A percentile compares a stretch with the other conserved stretches of the same genome.
phyloP scores from a whole-genome alignment of 495 filamentous ascomycete genomes.

The Xylaria venustula region DNA sequence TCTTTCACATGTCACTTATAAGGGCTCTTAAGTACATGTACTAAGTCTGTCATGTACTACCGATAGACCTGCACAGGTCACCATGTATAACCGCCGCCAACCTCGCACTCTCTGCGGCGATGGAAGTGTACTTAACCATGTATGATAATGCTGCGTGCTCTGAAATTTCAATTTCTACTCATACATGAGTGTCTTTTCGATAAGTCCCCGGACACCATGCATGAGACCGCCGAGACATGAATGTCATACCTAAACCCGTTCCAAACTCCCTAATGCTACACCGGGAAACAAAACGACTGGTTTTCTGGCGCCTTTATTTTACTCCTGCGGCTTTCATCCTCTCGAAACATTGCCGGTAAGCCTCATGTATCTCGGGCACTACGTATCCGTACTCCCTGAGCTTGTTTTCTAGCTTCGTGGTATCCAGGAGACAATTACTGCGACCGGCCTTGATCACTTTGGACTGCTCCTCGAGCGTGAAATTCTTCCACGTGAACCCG shows the following conservation, averaged over 20 bases:
- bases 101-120: too few relatives aligned
- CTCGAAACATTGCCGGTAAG: constrained; percentile 61
- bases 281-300: neutral
- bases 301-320: constrained; percentile 27
- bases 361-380: constrained; percentile 62
- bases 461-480: constrained; percentile 62
- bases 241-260: neutral
- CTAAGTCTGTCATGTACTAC: too few relatives aligned
- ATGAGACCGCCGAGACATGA: too few relatives aligned
- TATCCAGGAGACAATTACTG: constrained; percentile 64
- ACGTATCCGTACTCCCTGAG: constrained; percentile 57
- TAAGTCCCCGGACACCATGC: too few relatives aligned
- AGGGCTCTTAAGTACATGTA: too few relatives aligned
- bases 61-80: too few relatives aligned
- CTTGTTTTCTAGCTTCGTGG: constrained; percentile 58
- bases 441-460: constrained; percentile 66
- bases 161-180: too few relatives aligned
- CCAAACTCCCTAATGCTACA: neutral
- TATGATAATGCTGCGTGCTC: too few relatives aligned
- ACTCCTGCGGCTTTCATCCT: constrained; percentile 60
- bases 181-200: too few relatives aligned
- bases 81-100: too few relatives aligned
- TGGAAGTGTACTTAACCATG: too few relatives aligned
- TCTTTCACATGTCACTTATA: too few relatives aligned
- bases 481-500: constrained; percentile 64